phyloP scores from a whole-genome alignment of 768 basidiomycete species.

The Termitomyces titanicus region DNA sequence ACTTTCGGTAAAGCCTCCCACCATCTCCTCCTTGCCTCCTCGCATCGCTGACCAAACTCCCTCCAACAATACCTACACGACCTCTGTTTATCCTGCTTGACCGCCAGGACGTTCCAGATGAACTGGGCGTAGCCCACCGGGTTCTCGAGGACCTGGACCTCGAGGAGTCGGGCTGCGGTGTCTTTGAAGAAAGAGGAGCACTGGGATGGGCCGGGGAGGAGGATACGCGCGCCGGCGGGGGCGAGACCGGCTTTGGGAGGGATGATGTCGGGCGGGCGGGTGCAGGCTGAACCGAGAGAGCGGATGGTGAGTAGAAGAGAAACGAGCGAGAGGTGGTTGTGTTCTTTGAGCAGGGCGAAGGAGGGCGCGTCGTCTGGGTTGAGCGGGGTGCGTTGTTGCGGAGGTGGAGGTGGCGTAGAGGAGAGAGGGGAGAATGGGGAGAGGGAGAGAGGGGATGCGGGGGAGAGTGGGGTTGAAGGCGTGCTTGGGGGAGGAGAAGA shows the following conservation, averaged over 20 bases:
- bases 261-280: neutral
- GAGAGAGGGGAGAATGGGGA: neutral
- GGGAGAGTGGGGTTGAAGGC: neutral
- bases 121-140: constrained; percentile 12
- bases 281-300: neutral
- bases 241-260: constrained; percentile 5
- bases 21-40: constrained; percentile 4
- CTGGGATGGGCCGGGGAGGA: neutral
- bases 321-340: neutral
- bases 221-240: constrained; percentile 6
- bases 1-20: constrained; percentile 4
- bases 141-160: constrained; percentile 2
- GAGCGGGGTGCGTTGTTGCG: neutral
- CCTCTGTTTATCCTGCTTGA: constrained; percentile 1
- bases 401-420: neutral
- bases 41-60: neutral
- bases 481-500: neutral
- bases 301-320: constrained; percentile 9
- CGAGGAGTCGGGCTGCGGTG: constrained; percentile 1
- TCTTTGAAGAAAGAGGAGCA: constrained; percentile 4
- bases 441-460: neutral
- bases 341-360: constrained; percentile 10
- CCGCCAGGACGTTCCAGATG: neutral
- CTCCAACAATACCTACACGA: constrained; percentile 9
- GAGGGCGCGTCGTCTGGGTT: constrained; percentile 1